These are phyloP conservation scores for Chaetomiaceae sp. DNA, from an alignment of 2,329 filamentous ascomycete species.

Conservation along the genomic window DNA sequence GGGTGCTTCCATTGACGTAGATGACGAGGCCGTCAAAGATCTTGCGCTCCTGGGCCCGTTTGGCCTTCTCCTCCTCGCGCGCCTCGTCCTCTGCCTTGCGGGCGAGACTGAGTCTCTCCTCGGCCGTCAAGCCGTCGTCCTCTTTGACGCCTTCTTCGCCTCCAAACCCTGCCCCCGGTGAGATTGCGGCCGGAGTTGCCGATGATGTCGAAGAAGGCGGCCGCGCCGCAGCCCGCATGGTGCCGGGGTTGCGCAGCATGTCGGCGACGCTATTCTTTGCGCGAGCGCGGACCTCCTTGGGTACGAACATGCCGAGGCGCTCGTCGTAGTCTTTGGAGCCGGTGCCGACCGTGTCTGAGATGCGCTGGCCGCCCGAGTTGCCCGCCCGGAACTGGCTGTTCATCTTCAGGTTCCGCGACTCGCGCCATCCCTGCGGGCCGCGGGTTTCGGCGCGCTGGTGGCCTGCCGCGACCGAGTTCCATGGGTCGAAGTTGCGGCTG, in stretches of 20 bases:
- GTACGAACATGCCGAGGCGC: constrained; percentile 40
- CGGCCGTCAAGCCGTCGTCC: not conserved
- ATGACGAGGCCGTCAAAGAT: constrained; percentile 71
- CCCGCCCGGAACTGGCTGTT: constrained; percentile 61
- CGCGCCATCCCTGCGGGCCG: constrained; percentile 64
- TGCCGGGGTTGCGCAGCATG: constrained; percentile 48
- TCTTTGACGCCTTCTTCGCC: not conserved
- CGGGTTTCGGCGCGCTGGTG: constrained; percentile 74
- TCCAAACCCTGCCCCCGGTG: not conserved
- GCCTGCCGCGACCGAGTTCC: constrained; percentile 70
- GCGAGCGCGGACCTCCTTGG: constrained; percentile 39
- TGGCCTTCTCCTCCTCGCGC: constrained; percentile 37
- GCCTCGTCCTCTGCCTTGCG: constrained; percentile 21
- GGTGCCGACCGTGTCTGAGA: constrained; percentile 62
- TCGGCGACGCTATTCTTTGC: constrained; percentile 46
- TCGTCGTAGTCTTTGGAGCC: constrained; percentile 55
- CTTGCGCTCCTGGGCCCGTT: constrained; percentile 28
- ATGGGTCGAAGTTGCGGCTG: constrained; percentile 55
- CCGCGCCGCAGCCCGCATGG: constrained; percentile 33
- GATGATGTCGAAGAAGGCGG: constrained; percentile 1
- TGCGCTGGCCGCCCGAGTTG: constrained; percentile 52
- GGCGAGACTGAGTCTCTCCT: constrained; percentile 5
- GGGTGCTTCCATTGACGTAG: constrained; percentile 85
- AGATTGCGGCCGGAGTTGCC: not conserved
- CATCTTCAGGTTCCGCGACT: constrained; percentile 65